Conservation (phyloP, 2,329 filamentous ascomycete species). For the Colletotrichum lentis region DNA sequence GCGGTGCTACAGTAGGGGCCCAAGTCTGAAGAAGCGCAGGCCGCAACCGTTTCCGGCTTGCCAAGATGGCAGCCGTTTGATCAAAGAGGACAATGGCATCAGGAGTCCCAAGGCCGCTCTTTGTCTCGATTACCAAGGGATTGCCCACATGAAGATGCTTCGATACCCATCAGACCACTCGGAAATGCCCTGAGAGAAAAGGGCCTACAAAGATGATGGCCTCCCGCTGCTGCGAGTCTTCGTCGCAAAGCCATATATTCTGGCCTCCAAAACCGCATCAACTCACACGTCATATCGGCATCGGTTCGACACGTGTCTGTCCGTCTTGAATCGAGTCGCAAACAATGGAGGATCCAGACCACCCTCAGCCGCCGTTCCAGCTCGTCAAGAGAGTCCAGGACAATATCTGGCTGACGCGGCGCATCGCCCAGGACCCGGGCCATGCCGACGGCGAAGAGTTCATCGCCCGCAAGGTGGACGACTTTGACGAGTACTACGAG, state of each 20-base stretch:
- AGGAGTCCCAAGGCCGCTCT: not conserved
- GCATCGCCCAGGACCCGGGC: conserved; percentile 40
- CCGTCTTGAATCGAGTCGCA: not conserved
- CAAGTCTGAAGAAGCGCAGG: conserved; percentile 1
- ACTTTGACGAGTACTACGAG: conserved; percentile 35
- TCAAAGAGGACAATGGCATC: conserved; percentile 3
- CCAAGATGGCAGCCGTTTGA: conserved; percentile 28
- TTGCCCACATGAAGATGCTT: not conserved
- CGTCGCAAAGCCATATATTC: not conserved
- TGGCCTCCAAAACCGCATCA: not conserved
- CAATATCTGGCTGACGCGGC: conserved; percentile 47
- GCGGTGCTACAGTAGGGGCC: not conserved
- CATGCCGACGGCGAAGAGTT: conserved; percentile 44
- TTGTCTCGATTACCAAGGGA: not conserved
- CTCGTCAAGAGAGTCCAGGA: conserved; percentile 45
- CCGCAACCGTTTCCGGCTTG: conserved; percentile 13
- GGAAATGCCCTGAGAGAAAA: not conserved
- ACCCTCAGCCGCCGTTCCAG: conserved; percentile 41
- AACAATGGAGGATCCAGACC: conserved; percentile 19
- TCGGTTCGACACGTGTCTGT: not conserved
- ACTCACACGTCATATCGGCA: not conserved
- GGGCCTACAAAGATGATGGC: conserved; percentile 5
- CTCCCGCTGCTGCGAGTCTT: not conserved
- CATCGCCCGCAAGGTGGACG: conserved; percentile 45
- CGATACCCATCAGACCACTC: not conserved